Evolutionary conservation across 129 eudicot species (phyloP).

Genomic region (Sambucus nigra): DNA sequence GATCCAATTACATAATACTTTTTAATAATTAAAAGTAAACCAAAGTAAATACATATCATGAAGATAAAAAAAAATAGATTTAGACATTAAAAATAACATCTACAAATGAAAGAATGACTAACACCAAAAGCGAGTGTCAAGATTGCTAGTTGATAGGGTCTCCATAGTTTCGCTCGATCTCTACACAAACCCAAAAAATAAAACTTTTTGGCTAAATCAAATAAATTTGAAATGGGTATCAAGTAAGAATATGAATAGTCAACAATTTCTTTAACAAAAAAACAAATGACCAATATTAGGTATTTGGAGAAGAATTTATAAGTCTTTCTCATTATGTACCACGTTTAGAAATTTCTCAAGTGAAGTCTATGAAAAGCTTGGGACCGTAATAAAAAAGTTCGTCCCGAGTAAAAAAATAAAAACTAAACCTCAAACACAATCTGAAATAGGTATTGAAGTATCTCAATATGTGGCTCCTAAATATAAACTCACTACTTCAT

Average conservation of each 20-base stretch:
- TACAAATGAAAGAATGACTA: not conserved
- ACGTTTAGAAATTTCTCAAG: constrained; percentile 8
- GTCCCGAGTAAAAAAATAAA: too few relatives aligned
- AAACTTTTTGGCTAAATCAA: not conserved
- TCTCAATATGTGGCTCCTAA: too few relatives aligned
- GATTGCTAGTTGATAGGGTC: constrained; percentile 36
- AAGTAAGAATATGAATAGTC: not conserved
- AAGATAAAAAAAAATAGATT: too few relatives aligned
- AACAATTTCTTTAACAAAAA: not conserved
- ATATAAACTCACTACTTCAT: too few relatives aligned
- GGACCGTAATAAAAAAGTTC: too few relatives aligned
- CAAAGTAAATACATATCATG: too few relatives aligned
- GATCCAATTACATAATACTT: too few relatives aligned
- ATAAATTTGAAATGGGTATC: constrained; percentile 11
- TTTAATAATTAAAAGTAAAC: too few relatives aligned
- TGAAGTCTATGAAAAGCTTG: constrained; percentile 34
- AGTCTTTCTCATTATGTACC: constrained; percentile 31
- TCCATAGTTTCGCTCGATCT: constrained; percentile 31
- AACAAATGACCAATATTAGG: not conserved
- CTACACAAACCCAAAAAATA: constrained; percentile 13
- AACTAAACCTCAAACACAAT: too few relatives aligned
- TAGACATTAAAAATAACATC: too few relatives aligned
- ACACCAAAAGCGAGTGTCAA: constrained; percentile 6
- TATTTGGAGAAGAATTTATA: constrained; percentile 27
- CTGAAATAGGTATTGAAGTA: too few relatives aligned